A percentile compares a stretch with the other conserved stretches of the same genome.
Conservation (phyloP, 768 basidiomycete genomes). For the Leccinum truebloodii region DNA sequence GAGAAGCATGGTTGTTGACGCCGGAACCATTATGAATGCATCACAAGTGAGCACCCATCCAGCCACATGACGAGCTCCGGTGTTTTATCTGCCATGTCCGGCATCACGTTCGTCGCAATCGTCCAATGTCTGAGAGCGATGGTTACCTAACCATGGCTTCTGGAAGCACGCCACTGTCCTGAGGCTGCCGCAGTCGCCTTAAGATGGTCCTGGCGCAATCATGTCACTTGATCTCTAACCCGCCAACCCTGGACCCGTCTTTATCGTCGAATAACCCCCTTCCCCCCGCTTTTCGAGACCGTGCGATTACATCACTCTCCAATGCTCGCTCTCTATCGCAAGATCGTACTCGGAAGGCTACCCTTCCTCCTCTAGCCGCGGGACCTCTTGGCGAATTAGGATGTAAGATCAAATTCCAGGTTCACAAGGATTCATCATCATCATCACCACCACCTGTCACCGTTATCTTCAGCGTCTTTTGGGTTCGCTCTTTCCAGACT, state of each 20-base stretch:
- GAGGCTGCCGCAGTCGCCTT: background rate
- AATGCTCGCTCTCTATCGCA: background rate
- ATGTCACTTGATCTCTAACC: background rate
- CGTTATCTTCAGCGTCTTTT: slow-evolving; percentile 22
- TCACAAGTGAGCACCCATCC: background rate
- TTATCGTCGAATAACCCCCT: background rate
- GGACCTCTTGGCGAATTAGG: background rate
- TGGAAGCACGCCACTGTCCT: background rate
- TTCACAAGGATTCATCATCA: too few species aligned
- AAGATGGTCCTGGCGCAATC: background rate
- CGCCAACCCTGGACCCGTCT: background rate
- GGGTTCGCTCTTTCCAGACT: background rate
- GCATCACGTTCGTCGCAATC: too few species aligned
- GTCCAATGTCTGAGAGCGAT: background rate
- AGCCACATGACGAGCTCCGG: background rate
- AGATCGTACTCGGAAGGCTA: background rate
- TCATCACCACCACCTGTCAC: background rate
- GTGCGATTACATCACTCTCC: background rate
- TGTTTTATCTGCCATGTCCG: background rate
- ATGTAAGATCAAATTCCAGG: too few species aligned
- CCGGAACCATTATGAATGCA: background rate
- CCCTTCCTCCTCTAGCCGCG: background rate
- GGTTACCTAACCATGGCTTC: background rate
- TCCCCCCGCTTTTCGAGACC: background rate
- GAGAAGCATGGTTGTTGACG: background rate